These are phyloP conservation scores for Juglanconis oblonga DNA, from an alignment of 2,329 filamentous ascomycete genomes.

Conservation along the genomic window DNA sequence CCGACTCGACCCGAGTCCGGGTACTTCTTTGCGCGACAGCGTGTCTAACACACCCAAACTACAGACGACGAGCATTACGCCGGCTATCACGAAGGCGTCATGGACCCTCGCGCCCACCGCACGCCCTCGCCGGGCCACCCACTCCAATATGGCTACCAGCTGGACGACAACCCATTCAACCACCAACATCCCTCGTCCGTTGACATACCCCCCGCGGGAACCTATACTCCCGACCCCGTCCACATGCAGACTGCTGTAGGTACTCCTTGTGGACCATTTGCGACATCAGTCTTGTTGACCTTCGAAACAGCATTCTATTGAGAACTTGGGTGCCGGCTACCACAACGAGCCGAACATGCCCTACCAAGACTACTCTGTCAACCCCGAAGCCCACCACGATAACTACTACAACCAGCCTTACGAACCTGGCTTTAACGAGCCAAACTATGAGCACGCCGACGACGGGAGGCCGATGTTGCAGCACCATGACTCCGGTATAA, in stretches of 20 bases:
- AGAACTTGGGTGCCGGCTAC: constrained; percentile 40
- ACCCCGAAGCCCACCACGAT: constrained; percentile 84
- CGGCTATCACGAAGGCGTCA: constrained; percentile 38
- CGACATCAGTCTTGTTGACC: constrained; percentile 15
- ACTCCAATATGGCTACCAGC: constrained; percentile 71
- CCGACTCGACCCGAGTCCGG: constrained; percentile 20
- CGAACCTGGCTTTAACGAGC: constrained; percentile 62
- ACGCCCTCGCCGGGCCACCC: constrained; percentile 77
- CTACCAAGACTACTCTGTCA: constrained; percentile 63
- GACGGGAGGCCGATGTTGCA: constrained; percentile 75
- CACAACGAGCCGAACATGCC: constrained; percentile 35
- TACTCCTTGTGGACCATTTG: constrained; percentile 20
- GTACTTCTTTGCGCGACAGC: constrained; percentile 8
- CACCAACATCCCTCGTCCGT: constrained; percentile 51
- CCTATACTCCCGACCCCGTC: constrained; percentile 69
- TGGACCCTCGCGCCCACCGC: constrained; percentile 57
- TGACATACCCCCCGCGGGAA: constrained; percentile 59
- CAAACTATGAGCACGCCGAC: constrained; percentile 63
- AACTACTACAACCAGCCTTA: constrained; percentile 83
- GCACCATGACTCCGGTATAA: constrained; percentile 50
- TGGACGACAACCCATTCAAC: constrained; percentile 73
- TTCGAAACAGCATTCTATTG: constrained; percentile 46
- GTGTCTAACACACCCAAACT: constrained; percentile 19
- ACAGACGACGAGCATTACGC: constrained; percentile 61
- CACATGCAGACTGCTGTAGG: constrained; percentile 81